Base-by-base conservation (phyloP, 2,329 filamentous ascomycete genomes). In the Sclerotinia sclerotiorum region DNA sequence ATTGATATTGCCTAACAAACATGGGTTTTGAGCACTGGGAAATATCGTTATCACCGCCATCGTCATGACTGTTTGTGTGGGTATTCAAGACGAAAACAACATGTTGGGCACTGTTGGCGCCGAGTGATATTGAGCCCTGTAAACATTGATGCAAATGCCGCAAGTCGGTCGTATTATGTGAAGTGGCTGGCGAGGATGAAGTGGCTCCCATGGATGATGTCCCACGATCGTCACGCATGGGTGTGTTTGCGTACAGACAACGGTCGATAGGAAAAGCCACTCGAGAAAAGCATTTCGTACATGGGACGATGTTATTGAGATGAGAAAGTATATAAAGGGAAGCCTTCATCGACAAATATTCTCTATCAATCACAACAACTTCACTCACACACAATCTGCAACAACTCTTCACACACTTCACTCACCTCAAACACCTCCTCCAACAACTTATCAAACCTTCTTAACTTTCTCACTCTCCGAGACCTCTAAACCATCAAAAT, bases 271-370 rank as follows among this genome's bases (percentile, higher is more conserved):
- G 44, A 21, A 51, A 62, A 62, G 29, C 27, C 44, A 11, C 7
- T 27, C 7, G 27, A 49, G 44, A 62, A 35, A 49, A 49, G 44
- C 21, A 24, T 61, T 35, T n/a, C n/a, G 27, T 27, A 49, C 17
- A 61, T 13, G 10, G 19, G 13, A 32, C 29, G 7, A 13, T 61
- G 5, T 35, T 17, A 11, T 19, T 61, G 27, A 35, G 24, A 60
- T 27, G 15, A 49, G 52, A 49, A 58, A 48, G 13, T 66, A 66
- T 66, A 66, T 58, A 66, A 66, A 63, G 46, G 5, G 42, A 13
- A 27, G 24, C 27, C 52, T 58, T 48, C 27, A 32, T 48, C 63
- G 27, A 15, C 52, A 49, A n/a, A 66, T 58, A 60, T 24, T 55
- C 35, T 42, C 49, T 44, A 44, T 56, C 35, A 65, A 2, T 42